Evolutionary conservation across 2,329 filamentous ascomycete genomes (phyloP), one percentile per base, ranked within the genome.

Genomic region (Scopulariopsis brevicaulis): DNA sequence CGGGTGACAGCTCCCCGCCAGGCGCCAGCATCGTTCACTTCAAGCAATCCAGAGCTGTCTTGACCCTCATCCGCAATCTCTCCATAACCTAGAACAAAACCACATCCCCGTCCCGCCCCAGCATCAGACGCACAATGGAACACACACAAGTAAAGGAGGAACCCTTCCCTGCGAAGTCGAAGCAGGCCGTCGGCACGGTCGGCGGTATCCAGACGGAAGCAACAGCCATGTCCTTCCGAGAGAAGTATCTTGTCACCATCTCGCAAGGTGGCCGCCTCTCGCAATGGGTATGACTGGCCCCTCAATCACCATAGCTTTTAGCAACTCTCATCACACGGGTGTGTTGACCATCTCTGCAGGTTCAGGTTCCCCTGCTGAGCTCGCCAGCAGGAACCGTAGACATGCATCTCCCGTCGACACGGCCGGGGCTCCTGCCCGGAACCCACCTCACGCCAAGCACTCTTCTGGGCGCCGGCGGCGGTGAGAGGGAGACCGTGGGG

Each of bases 191-290:
- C 1, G 85, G 86, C 2, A 68, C 76, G 3, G 82, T 96, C 61
- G 83, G 86, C 61, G 84, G 83, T 34, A 70, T 86, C 24, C 70
- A 78, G 40, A 97, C 94, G 1, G 84, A 90, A 63, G 85, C 89
- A 37, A 85, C 83, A 46, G 79, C 80, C 12, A 77, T 91, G 57
- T 83, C 79, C 65, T 97, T 97, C 72, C 80, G 85, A 10, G 94
- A 97, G 79, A 96, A 90, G 72, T 90, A 99, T 65, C 74, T 99
- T 65, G 76, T 99, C 62, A 96, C 91, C 1, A 80, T 97, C 60
- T 89, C 89, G 0, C 94, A 97, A 73, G 82, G 86, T 61, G 93
- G 92, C 7, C 82, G 86, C 60, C 74, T 97, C 53, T 88, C 89
- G 22, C 94, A 97, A 78, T 99, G 94, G 94, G 91, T 96, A 77